Conservation (phyloP, 1,284 basidiomycete genomes). For the Apiotrichum veenhuisii region DNA sequence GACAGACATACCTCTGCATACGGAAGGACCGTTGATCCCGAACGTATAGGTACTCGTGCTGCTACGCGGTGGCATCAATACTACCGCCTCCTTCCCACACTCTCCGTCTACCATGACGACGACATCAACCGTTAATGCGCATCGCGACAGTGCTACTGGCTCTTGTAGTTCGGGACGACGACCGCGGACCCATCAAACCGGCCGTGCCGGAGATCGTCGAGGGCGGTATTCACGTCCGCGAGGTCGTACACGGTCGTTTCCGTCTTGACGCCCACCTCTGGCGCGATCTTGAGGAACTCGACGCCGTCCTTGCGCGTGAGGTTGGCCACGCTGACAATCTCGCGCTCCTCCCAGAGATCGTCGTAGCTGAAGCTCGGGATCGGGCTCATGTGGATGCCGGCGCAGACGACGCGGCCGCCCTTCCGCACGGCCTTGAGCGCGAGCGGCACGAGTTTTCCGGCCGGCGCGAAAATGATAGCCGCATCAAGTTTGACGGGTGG, state of each 20-base stretch:
- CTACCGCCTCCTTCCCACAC: no score
- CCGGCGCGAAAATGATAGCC: neutral
- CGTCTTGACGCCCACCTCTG: neutral
- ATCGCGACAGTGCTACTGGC: neutral
- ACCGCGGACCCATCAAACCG: neutral
- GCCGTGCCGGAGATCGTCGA: neutral
- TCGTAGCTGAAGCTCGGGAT: neutral
- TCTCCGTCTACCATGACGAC: no score
- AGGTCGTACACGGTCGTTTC: neutral
- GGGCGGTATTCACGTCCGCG: neutral
- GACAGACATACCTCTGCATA: no score
- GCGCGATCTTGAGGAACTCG: neutral
- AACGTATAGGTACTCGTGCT: no score
- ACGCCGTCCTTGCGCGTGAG: neutral
- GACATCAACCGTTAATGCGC: no score
- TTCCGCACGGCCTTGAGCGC: neutral
- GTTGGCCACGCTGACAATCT: neutral
- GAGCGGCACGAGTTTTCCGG: neutral
- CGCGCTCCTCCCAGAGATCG: neutral
- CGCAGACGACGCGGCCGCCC: neutral
- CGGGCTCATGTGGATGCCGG: neutral
- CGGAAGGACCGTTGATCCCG: no score
- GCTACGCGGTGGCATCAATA: no score
- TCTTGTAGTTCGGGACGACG: neutral
- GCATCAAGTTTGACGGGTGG: neutral